These are phyloP conservation scores for Purshia tridentata DNA, from an alignment of 306 rosid species.

Conservation along the genomic window DNA sequence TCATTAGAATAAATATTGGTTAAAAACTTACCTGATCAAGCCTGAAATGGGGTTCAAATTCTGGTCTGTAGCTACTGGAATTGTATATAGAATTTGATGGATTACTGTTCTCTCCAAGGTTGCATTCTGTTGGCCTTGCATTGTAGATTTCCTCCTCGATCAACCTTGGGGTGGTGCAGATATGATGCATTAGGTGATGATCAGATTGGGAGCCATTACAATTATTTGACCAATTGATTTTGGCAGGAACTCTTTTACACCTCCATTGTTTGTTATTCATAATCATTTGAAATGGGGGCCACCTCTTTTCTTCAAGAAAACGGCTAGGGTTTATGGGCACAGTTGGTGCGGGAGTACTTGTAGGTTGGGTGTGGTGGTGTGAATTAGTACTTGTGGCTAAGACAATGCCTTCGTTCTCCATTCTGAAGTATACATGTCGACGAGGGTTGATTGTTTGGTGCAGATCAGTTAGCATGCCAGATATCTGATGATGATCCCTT, in stretches of 20 bases:
- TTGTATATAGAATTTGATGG: constrained; percentile 31
- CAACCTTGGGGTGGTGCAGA: constrained; percentile 19
- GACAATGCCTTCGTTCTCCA: not conserved
- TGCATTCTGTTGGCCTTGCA: not conserved
- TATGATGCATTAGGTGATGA: constrained; percentile 17
- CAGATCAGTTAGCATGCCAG: constrained; percentile 1
- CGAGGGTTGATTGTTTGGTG: not conserved
- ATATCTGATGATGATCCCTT: constrained; percentile 35
- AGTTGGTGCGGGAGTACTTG: not conserved
- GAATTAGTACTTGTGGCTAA: not conserved
- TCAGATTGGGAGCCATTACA: constrained; percentile 19
- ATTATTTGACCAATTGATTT: constrained; percentile 15
- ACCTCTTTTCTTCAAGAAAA: constrained; percentile 49
- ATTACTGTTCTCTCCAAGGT: constrained; percentile 18
- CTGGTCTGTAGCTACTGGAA: constrained; percentile 24
- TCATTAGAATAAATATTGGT: no score
- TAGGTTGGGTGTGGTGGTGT: not conserved
- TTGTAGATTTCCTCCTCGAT: not conserved
- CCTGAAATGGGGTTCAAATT: constrained; percentile 45
- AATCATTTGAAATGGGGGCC: constrained; percentile 45
- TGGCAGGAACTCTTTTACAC: constrained; percentile 24
- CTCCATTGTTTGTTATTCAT: constrained; percentile 28
- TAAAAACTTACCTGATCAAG: constrained; percentile 37
- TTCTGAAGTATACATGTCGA: not conserved
- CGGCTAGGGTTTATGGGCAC: constrained; percentile 13